A percentile compares a stretch with the other conserved stretches of the same genome.
These are phyloP conservation scores for Cyberlindnera xishuangbannaensis DNA, from an alignment of 805 yeast species.

Conservation along the genomic window DNA sequence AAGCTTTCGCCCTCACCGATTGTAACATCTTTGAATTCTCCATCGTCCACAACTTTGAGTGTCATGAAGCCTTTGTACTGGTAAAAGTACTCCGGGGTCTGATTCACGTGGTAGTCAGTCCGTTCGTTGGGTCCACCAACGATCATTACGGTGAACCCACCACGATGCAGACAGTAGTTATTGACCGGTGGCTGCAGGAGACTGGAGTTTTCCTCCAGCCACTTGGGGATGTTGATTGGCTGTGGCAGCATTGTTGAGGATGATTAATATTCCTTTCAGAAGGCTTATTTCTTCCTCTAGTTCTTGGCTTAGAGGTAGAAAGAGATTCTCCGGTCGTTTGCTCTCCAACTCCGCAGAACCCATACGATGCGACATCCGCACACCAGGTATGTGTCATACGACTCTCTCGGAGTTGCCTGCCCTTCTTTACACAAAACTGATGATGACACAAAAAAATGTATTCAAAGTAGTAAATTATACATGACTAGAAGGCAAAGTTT, in stretches of 20 bases:
- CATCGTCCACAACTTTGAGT: slow-evolving; percentile 74
- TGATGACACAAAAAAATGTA: too few species aligned
- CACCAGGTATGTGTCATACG: too few species aligned
- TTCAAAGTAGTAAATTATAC: not conserved
- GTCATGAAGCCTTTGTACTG: slow-evolving; percentile 85
- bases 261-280: too few species aligned
- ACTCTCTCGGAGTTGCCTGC: too few species aligned
- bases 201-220: slow-evolving; percentile 75
- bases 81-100: slow-evolving; percentile 91
- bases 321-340: too few species aligned
- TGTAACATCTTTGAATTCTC: slow-evolving; percentile 64
- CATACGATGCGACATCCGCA: too few species aligned
- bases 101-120: slow-evolving; percentile 89
- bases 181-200: slow-evolving; percentile 88
- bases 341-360: too few species aligned
- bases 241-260: slow-evolving; percentile 31
- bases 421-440: too few species aligned
- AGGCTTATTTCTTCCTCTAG: too few species aligned
- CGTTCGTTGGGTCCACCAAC: slow-evolving; percentile 96
- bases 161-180: slow-evolving; percentile 83
- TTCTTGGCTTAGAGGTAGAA: too few species aligned
- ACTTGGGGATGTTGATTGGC: slow-evolving; percentile 73
- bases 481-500: too few species aligned
- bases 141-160: slow-evolving; percentile 91
- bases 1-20: slow-evolving; percentile 88